phyloP scores from a whole-genome alignment of 345 rosid species.

The Syzygium jambos region DNA sequence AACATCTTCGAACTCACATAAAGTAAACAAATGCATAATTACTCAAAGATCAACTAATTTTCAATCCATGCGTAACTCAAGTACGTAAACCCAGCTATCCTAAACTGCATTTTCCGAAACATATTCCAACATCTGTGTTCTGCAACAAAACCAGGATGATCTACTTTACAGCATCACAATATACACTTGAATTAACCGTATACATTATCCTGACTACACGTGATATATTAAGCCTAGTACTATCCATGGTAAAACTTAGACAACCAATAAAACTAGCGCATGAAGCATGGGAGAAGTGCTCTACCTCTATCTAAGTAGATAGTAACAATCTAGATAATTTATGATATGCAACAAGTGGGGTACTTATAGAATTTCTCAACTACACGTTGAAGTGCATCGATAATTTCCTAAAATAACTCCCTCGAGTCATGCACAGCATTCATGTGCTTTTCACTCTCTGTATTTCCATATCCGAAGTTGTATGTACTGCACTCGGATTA shows the following conservation, averaged over 20 bases:
- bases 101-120: neutral
- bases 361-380: no score
- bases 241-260: neutral
- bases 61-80: neutral
- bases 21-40: neutral
- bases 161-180: rapidly evolving
- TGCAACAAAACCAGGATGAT: neutral
- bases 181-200: neutral
- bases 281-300: neutral
- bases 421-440: no score
- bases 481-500: no score
- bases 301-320: neutral
- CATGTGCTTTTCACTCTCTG: no score
- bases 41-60: neutral
- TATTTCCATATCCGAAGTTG: no score
- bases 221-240: neutral
- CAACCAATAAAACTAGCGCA: neutral
- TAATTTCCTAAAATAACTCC: no score
- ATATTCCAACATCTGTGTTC: neutral
- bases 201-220: neutral
- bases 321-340: neutral
- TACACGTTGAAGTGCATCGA: no score
- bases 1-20: neutral
- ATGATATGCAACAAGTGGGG: no score
- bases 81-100: neutral